These are phyloP conservation scores for Myxozyma melibiosi DNA, from an alignment of 805 yeast species.

Conservation along the genomic window DNA sequence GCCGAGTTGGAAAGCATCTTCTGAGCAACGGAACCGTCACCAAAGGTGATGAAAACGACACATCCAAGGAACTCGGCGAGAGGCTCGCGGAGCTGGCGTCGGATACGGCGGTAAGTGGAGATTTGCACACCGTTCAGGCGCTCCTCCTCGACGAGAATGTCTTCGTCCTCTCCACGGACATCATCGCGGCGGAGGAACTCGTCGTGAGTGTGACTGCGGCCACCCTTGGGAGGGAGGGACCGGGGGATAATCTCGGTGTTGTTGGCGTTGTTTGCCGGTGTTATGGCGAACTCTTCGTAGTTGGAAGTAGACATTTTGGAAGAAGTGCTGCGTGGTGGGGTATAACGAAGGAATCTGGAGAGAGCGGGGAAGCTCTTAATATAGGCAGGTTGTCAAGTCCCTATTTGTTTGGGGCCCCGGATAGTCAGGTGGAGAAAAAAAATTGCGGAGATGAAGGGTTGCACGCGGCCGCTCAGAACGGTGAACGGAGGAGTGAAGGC, in stretches of 20 bases:
- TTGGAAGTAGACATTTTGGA: conserved; percentile 4
- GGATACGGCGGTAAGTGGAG: conserved; percentile 15
- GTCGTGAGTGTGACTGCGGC: conserved; percentile 5
- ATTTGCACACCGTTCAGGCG: conserved; percentile 8
- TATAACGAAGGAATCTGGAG: not conserved
- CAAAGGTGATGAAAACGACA: conserved; percentile 49
- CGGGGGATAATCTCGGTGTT: not conserved
- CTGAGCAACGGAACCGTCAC: conserved; percentile 56
- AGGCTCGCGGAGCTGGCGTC: conserved; percentile 48
- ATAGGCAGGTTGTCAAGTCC: not conserved
- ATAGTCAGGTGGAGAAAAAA: not conserved
- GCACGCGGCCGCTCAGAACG: not conserved
- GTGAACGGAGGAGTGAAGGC: not conserved
- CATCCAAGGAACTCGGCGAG: conserved; percentile 58
- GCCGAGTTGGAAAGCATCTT: conserved; percentile 44
- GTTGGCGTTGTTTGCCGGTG: not conserved
- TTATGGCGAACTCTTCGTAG: conserved; percentile 1
- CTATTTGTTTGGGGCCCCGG: not conserved
- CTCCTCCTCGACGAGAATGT: conserved; percentile 11
- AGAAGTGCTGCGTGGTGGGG: not conserved
- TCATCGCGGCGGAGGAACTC: conserved; percentile 24
- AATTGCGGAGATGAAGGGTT: not conserved
- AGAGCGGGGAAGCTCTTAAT: not conserved
- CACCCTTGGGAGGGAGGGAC: conserved; percentile 3
- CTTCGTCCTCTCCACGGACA: conserved; percentile 20